These are phyloP conservation scores for Verticillium tricorpus DNA, from an alignment of 2,329 filamentous ascomycete genomes.

Conservation along the genomic window DNA sequence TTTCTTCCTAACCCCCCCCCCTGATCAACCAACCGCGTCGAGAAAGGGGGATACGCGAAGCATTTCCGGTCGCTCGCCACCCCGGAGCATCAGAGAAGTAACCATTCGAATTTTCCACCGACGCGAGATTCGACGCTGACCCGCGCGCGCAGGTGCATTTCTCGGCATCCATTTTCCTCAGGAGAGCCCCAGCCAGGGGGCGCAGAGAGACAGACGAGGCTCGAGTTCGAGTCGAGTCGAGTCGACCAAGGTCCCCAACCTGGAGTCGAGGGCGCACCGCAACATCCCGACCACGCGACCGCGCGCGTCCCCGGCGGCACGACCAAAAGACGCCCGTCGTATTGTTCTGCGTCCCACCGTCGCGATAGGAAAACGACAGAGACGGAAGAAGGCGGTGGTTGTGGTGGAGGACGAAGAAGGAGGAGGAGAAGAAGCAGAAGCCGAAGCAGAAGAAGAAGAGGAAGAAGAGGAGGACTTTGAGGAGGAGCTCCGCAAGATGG, in stretches of 20 bases:
- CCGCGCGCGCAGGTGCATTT: not conserved
- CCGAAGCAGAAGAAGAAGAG: slow-evolving; percentile 81
- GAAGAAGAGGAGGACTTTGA: slow-evolving; percentile 42
- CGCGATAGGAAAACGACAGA: not conserved
- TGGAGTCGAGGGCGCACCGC: not conserved
- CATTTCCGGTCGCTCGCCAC: not conserved
- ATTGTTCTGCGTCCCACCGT: not conserved
- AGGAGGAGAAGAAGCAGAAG: slow-evolving; percentile 82
- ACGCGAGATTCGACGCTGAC: not conserved
- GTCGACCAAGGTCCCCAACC: no score
- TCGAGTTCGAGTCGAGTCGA: no score
- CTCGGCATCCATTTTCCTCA: not conserved
- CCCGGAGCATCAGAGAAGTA: not conserved
- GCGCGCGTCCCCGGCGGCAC: not conserved
- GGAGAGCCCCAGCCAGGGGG: not conserved
- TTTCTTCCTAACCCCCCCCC: not conserved
- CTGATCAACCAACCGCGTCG: not conserved
- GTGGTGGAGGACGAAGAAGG: slow-evolving; percentile 50
- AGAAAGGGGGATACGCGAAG: not conserved
- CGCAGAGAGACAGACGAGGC: not conserved
- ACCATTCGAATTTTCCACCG: not conserved
- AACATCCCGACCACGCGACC: not conserved
- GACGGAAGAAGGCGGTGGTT: not conserved
- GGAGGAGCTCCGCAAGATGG: slow-evolving; percentile 32
- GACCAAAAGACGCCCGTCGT: not conserved